Conservation (phyloP, 2,329 filamentous ascomycete species). For the Ambrosiella xylebori region DNA sequence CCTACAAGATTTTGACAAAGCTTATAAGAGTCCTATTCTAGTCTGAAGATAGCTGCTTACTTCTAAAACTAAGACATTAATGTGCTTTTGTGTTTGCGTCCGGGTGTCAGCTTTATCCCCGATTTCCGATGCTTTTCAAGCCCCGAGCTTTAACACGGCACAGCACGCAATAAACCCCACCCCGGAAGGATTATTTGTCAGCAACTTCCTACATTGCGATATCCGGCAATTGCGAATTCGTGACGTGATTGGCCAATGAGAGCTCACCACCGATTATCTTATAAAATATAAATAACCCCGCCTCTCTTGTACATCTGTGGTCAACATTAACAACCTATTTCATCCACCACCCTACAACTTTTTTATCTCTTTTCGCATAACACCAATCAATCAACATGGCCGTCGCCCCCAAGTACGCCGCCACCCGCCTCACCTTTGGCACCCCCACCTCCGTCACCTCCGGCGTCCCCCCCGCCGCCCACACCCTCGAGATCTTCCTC, state of each 20-base stretch:
- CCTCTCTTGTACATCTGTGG: not conserved
- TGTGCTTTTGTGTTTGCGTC: not conserved
- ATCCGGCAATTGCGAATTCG: not conserved
- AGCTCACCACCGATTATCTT: not conserved
- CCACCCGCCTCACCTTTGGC: conserved; percentile 44
- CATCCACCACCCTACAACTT: not conserved
- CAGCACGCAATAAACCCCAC: not conserved
- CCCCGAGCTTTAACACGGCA: not conserved
- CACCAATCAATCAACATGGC: conserved; percentile 37
- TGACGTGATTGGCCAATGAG: not conserved
- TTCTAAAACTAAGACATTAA: not conserved
- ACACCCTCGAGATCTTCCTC: conserved; percentile 52
- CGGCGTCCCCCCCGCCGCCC: conserved; percentile 27
- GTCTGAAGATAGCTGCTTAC: not conserved
- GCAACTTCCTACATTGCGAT: conserved; percentile 1
- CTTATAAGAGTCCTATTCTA: not conserved
- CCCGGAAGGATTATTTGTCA: conserved; percentile 10
- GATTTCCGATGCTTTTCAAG: not conserved
- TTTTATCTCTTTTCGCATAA: not conserved
- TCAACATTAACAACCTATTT: not conserved
- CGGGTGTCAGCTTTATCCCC: not conserved
- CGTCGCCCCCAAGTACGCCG: conserved; percentile 60
- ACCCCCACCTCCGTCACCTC: conserved; percentile 19
- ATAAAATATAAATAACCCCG: not conserved
- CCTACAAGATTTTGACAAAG: not conserved